Evolutionary conservation across 1,139 yeast species (phyloP).

Genomic region (Blastobotrys capitulatus): DNA sequence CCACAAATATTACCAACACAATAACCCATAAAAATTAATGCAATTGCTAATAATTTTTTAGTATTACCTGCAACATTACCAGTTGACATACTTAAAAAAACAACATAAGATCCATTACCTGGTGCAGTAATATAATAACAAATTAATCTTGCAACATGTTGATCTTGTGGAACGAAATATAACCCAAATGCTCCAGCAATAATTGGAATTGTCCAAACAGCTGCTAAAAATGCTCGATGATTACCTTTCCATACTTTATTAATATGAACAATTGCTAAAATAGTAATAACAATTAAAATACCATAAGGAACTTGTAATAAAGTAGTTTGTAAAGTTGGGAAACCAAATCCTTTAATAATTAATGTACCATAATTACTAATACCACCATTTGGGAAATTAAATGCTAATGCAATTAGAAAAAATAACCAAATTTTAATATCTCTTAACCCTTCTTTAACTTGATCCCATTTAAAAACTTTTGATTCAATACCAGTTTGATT

Average conservation of each 20-base stretch:
- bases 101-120: constrained; percentile 41
- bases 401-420: constrained; percentile 37
- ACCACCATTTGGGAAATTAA: constrained; percentile 47
- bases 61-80: constrained; percentile 57
- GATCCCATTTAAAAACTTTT: constrained; percentile 45
- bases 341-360: constrained; percentile 29
- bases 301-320: constrained; percentile 28
- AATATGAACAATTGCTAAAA: constrained; percentile 19
- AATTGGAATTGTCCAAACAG: constrained; percentile 22
- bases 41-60: constrained; percentile 42
- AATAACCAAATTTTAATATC: constrained; percentile 40
- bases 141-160: constrained; percentile 22
- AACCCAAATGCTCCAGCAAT: constrained; percentile 26
- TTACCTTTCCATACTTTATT: constrained; percentile 16
- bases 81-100: constrained; percentile 43
- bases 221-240: constrained; percentile 16
- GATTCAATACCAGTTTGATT: constrained; percentile 49
- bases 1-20: constrained; percentile 54
- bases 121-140: constrained; percentile 26
- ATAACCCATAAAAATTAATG: constrained; percentile 44
- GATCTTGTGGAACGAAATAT: constrained; percentile 20
- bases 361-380: constrained; percentile 32
- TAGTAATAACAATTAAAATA: constrained; percentile 21
- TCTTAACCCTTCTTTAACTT: constrained; percentile 40
- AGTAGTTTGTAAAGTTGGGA: constrained; percentile 24